Evolutionary conservation across 1,139 yeast genomes (phyloP).

Genomic region (Keqinozyma sinolaborantium): DNA sequence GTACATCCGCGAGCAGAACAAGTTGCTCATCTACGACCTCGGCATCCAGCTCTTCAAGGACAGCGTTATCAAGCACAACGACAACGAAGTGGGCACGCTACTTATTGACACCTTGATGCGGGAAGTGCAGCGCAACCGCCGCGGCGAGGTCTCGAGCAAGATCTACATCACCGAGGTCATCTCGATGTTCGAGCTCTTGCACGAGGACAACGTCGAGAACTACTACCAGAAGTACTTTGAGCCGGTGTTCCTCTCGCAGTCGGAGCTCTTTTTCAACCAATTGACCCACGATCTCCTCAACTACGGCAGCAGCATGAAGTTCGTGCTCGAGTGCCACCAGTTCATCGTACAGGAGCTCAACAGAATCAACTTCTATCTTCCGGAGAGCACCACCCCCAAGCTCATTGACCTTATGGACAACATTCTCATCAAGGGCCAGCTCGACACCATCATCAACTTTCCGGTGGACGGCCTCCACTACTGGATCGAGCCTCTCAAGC

Average conservation of each 20-base stretch:
- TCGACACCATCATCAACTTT: constrained; percentile 27
- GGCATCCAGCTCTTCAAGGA: constrained; percentile 63
- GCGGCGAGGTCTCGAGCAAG: constrained; percentile 47
- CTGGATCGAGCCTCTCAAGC: constrained; percentile 9
- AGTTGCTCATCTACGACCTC: constrained; percentile 68
- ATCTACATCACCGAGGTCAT: constrained; percentile 59
- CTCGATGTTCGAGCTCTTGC: constrained; percentile 62
- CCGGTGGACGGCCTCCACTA: constrained; percentile 9
- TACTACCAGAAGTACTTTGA: constrained; percentile 68
- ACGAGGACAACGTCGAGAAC: constrained; percentile 47
- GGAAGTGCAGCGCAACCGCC: constrained; percentile 59
- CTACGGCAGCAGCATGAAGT: constrained; percentile 21
- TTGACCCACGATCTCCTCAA: constrained; percentile 25
- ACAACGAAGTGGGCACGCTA: constrained; percentile 49
- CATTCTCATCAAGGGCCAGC: constrained; percentile 57
- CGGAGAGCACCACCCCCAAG: constrained; percentile 52
- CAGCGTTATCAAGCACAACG: constrained; percentile 33
- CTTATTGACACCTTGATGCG: constrained; percentile 50
- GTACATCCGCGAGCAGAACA: constrained; percentile 69
- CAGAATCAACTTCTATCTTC: constrained; percentile 53
- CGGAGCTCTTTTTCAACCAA: constrained; percentile 52
- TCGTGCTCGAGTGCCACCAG: constrained; percentile 49
- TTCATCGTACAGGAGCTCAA: constrained; percentile 58
- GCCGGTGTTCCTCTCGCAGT: constrained; percentile 52
- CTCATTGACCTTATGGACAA: constrained; percentile 55